Evolutionary conservation across 768 basidiomycete species (phyloP), one percentile per base, ranked within the genome.

Genomic region (Termitomyces eurrhizus): DNA sequence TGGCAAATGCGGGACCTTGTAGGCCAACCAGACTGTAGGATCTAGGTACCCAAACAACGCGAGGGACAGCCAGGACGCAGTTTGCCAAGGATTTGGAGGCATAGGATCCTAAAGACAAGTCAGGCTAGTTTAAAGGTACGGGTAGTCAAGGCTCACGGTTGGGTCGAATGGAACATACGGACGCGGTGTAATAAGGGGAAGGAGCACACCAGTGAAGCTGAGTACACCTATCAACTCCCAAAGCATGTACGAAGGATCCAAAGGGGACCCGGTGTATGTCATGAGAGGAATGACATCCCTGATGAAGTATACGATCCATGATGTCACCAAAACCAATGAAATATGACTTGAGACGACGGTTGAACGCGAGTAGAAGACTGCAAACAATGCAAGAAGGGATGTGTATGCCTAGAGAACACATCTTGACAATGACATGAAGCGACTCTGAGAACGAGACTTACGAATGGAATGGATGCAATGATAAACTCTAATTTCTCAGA

Each of bases 201-300:
- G 70, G n/a, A 82, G 52, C 1, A 82, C 72, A 2, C 75, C 79
- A 7, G 73, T 78, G 5, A 82, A 39, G 14, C 75, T 66, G 13
- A 88, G 75, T 7, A 83, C 60, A n/a, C 63, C 68, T 4, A 85
- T 62, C 68, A 84, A 78, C 6, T 73, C 70, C 86, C 87, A 88
- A 18, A 87, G 70, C 32, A 83, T 62, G 56, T 82, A 80, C 0
- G 65, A 64, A 0, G 69, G 66, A 62, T 89, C 87, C 13, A 72
- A 60, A 1, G 86, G 83, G 12, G 56, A 42, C 18, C 79, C 70
- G 16, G 75, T 76, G 69, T 75, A 86, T 1, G 85, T 88, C 29
- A 78, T 71, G 12, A 88, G 67, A 13, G 87, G 88, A 69, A 77
- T 85, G 7, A 89, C 55, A 67, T 84, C 80, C n/a, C 86, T 78